Evolutionary conservation across 2,329 filamentous ascomycete species (phyloP).

Genomic region (Hypoxylon sp.): DNA sequence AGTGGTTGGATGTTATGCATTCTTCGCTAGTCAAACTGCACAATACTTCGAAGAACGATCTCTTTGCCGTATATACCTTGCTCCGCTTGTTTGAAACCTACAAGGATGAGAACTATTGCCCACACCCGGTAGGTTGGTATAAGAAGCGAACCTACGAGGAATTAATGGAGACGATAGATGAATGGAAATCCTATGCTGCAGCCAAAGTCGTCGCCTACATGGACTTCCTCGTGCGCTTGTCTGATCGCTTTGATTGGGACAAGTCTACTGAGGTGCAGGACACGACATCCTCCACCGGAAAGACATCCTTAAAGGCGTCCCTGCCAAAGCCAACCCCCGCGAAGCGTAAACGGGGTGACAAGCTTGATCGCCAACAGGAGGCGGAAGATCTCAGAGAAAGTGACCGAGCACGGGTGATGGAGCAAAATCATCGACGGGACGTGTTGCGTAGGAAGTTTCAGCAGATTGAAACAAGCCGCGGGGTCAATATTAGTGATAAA

Average conservation of each 20-base stretch:
- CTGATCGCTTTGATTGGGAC: slow-evolving; percentile 48
- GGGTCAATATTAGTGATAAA: slow-evolving; percentile 56
- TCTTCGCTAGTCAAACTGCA: slow-evolving; percentile 35
- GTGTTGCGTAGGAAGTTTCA: slow-evolving; percentile 57
- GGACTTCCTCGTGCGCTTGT: slow-evolving; percentile 43
- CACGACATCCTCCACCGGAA: background rate
- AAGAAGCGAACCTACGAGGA: slow-evolving; percentile 36
- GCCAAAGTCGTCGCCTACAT: slow-evolving; percentile 38
- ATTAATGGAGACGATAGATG: slow-evolving; percentile 29
- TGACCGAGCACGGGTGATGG: slow-evolving; percentile 65
- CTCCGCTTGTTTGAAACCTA: slow-evolving; percentile 47
- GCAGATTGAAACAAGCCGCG: slow-evolving; percentile 59
- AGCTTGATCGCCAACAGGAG: slow-evolving; percentile 60
- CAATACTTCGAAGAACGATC: slow-evolving; percentile 31
- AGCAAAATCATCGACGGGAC: slow-evolving; percentile 66
- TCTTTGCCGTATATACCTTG: slow-evolving; percentile 38
- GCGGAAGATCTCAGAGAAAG: slow-evolving; percentile 67
- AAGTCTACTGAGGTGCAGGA: background rate
- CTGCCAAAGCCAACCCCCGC: background rate
- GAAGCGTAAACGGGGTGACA: slow-evolving; percentile 46
- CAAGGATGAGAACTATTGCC: slow-evolving; percentile 13
- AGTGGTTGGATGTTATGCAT: slow-evolving; percentile 50
- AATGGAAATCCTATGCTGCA: background rate
- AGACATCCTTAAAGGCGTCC: background rate
- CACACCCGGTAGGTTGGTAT: slow-evolving; percentile 31